These are phyloP conservation scores for Vitis hybrid DNA, from an alignment of 177 flowering plant genomes.

Conservation along the genomic window DNA sequence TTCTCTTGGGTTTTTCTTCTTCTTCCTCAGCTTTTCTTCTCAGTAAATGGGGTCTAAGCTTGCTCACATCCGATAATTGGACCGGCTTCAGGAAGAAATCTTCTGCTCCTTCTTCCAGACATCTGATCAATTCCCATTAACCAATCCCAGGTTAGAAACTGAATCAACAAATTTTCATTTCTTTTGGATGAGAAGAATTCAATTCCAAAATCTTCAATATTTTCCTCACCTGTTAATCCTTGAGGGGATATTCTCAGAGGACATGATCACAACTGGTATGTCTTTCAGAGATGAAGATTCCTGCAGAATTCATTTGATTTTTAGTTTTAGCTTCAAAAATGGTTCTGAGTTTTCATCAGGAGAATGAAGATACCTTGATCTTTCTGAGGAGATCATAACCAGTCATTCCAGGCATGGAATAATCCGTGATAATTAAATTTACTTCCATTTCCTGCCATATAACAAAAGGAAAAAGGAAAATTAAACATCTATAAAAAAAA, in stretches of 20 bases:
- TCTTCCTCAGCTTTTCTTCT: slow-evolving; percentile 27
- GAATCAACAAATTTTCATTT: neutral
- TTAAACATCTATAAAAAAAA: neutral
- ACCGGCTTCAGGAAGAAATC: slow-evolving; percentile 70
- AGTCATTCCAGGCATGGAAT: slow-evolving; percentile 64
- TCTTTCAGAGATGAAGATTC: slow-evolving; percentile 60
- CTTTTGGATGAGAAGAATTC: neutral
- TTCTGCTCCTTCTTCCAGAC: slow-evolving; percentile 72
- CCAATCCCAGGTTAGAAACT: neutral
- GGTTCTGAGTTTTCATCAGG: neutral
- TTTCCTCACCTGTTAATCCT: slow-evolving; percentile 50
- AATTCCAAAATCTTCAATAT: neutral
- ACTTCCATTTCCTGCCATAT: slow-evolving; percentile 31
- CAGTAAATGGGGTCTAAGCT: slow-evolving; percentile 49
- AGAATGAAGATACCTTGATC: slow-evolving; percentile 34
- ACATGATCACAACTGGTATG: slow-evolving; percentile 82
- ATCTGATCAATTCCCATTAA: slow-evolving; percentile 30
- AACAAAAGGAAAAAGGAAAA: neutral
- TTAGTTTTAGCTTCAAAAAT: neutral
- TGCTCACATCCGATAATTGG: slow-evolving; percentile 50
- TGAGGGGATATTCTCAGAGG: slow-evolving; percentile 73
- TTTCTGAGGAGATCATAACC: slow-evolving; percentile 58
- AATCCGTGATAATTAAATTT: slow-evolving; percentile 56
- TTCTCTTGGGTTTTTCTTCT: neutral
- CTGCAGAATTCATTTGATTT: slow-evolving; percentile 24